These are phyloP conservation scores for Naematelia aurantialba DNA, from an alignment of 768 basidiomycete genomes.

Conservation along the genomic window DNA sequence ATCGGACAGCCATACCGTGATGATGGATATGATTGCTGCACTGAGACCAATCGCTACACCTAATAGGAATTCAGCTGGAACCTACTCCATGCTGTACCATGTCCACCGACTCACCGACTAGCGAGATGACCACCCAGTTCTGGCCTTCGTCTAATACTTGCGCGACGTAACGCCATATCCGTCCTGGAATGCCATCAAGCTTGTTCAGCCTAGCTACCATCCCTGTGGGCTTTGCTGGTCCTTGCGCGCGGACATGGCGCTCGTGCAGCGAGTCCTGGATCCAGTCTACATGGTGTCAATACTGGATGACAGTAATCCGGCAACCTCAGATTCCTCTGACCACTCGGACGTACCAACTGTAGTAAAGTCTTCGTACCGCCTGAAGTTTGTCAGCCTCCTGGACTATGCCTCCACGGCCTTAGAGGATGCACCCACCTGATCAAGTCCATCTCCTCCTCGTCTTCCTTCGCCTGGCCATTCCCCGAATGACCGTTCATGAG, in stretches of 20 bases:
- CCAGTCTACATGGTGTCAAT: constrained; percentile 65
- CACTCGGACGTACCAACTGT: too few relatives aligned
- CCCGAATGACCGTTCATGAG: constrained; percentile 24
- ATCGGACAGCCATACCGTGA: constrained; percentile 96
- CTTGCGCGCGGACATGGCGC: constrained; percentile 62
- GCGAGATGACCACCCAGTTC: constrained; percentile 84
- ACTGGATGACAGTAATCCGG: too few relatives aligned
- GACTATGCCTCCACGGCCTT: too few relatives aligned
- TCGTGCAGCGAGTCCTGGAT: constrained; percentile 92
- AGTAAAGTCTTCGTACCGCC: constrained; percentile 91
- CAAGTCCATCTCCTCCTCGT: constrained; percentile 31
- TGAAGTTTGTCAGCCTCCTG: constrained; percentile 41
- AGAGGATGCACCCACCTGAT: constrained; percentile 19
- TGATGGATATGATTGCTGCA: constrained; percentile 89
- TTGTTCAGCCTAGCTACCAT: constrained; percentile 48
- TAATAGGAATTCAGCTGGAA: constrained; percentile 41
- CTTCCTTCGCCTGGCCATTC: constrained; percentile 11
- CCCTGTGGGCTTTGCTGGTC: constrained; percentile 47
- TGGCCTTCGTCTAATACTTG: constrained; percentile 68
- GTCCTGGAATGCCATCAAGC: constrained; percentile 41
- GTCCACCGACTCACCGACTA: constrained; percentile 68
- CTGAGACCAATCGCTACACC: constrained; percentile 88
- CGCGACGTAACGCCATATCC: constrained; percentile 61
- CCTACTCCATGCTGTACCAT: neutral
- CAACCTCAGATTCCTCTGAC: too few relatives aligned